Evolutionary conservation across 805 yeast species (phyloP).

Genomic region (Brettanomyces sp.): DNA sequence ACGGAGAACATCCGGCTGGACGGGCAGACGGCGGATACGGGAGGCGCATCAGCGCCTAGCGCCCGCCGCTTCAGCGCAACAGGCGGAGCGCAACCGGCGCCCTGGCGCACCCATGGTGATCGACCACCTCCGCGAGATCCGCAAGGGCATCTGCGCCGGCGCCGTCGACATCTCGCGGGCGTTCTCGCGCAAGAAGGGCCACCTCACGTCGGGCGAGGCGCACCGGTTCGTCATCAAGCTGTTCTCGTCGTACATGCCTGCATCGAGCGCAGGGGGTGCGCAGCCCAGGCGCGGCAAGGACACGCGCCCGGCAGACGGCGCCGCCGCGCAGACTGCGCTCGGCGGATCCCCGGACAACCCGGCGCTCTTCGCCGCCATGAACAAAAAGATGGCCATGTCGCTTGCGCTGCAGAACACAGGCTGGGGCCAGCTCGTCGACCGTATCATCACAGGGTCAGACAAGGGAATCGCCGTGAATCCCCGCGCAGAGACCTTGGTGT

Average conservation of each 20-base stretch:
- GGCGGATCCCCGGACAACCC: background rate
- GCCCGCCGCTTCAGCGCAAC: background rate
- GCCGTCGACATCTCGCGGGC: constrained; percentile 77
- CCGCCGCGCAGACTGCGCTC: background rate
- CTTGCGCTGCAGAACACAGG: constrained; percentile 46
- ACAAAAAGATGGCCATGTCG: constrained; percentile 26
- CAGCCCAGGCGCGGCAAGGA: constrained; percentile 3
- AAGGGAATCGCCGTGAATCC: constrained; percentile 76
- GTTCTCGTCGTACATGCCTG: constrained; percentile 57
- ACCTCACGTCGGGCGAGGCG: constrained; percentile 50
- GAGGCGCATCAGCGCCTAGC: background rate
- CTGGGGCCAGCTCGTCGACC: constrained; percentile 81
- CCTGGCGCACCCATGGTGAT: background rate
- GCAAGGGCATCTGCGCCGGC: constrained; percentile 83
- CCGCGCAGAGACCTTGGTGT: constrained; percentile 61
- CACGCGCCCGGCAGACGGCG: background rate
- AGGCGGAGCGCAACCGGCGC: background rate
- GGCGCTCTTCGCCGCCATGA: constrained; percentile 23
- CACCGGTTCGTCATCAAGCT: constrained; percentile 65
- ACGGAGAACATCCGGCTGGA: constrained; percentile 55
- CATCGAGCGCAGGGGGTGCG: constrained; percentile 26
- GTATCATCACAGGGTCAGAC: constrained; percentile 66
- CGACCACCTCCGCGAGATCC: constrained; percentile 27
- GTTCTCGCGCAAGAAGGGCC: constrained; percentile 56
- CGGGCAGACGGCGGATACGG: background rate